Conservation (phyloP, 1,284 basidiomycete species). For the Cronartium quercuum region DNA sequence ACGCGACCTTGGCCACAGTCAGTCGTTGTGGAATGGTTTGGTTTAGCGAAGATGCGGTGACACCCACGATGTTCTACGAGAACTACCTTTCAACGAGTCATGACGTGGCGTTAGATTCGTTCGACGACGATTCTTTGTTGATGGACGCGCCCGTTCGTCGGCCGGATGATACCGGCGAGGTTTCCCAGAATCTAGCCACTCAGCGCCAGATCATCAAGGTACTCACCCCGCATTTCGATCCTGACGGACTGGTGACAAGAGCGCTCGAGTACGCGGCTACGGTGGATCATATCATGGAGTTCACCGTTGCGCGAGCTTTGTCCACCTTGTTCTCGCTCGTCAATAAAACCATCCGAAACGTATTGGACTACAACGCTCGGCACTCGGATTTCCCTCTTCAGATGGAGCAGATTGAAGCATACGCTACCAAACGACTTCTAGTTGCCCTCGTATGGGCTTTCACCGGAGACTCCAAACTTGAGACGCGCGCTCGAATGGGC, state of each 20-base stretch:
- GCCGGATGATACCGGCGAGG: constrained; percentile 55
- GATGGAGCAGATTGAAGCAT: constrained; percentile 76
- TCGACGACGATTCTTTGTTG: constrained; percentile 71
- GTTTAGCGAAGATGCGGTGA: constrained; percentile 95
- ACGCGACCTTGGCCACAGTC: constrained; percentile 95
- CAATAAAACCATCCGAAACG: constrained; percentile 89
- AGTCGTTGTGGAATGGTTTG: constrained; percentile 99
- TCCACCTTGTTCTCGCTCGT: constrained; percentile 94
- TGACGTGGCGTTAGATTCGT: constrained; percentile 72
- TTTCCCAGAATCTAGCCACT: constrained; percentile 61
- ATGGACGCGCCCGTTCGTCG: constrained; percentile 57
- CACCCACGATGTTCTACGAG: constrained; percentile 81
- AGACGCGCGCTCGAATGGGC: constrained; percentile 81
- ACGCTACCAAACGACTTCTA: constrained; percentile 81
- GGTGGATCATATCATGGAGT: constrained; percentile 98
- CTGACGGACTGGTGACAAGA: constrained; percentile 70
- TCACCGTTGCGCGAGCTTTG: constrained; percentile 81
- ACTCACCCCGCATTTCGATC: constrained; percentile 72
- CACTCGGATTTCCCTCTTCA: constrained; percentile 91
- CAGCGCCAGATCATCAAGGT: constrained; percentile 74
- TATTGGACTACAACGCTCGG: constrained; percentile 89
- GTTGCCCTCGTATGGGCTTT: constrained; percentile 96
- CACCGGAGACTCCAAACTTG: constrained; percentile 87
- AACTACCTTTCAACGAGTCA: constrained; percentile 78
- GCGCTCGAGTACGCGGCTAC: constrained; percentile 73